phyloP scores from a whole-genome alignment of 192 early-diverging fungal genomes.

The Phlyctochytrium arcticum region DNA sequence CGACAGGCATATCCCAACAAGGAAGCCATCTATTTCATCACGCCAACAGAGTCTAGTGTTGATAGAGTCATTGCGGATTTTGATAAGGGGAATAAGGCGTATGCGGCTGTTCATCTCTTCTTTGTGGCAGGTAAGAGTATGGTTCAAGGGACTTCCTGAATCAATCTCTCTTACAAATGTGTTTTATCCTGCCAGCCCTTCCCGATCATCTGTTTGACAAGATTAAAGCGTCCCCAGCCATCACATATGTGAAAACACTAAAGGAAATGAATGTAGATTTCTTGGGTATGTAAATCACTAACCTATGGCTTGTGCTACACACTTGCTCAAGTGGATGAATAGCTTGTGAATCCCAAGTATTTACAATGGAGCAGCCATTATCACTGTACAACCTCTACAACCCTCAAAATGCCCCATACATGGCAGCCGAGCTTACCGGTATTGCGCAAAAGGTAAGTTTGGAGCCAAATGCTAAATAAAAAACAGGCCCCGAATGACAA shows the following conservation, averaged over 20 bases:
- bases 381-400: constrained; percentile 65
- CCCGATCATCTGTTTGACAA: constrained; percentile 58
- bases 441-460: constrained; percentile 46
- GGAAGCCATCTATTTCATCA: constrained; percentile 62
- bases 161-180: neutral
- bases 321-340: neutral
- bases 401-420: constrained; percentile 48
- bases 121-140: constrained; percentile 33
- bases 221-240: constrained; percentile 50
- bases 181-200: constrained; percentile 39
- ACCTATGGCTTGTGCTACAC: no score
- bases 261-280: constrained; percentile 83
- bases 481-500: no score
- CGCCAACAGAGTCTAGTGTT: constrained; percentile 39
- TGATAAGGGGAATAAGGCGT: constrained; percentile 31
- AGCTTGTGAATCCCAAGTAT: constrained; percentile 53
- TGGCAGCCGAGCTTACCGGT: constrained; percentile 43
- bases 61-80: constrained; percentile 50
- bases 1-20: constrained; percentile 51
- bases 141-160: neutral
- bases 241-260: constrained; percentile 47
- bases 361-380: constrained; percentile 66
- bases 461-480: no score
- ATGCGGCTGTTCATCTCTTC: constrained; percentile 49
- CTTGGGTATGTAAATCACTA: constrained; percentile 52